Evolutionary conservation across 2,329 filamentous ascomycete genomes (phyloP).

Genomic region (Ophiosphaerella korrae): DNA sequence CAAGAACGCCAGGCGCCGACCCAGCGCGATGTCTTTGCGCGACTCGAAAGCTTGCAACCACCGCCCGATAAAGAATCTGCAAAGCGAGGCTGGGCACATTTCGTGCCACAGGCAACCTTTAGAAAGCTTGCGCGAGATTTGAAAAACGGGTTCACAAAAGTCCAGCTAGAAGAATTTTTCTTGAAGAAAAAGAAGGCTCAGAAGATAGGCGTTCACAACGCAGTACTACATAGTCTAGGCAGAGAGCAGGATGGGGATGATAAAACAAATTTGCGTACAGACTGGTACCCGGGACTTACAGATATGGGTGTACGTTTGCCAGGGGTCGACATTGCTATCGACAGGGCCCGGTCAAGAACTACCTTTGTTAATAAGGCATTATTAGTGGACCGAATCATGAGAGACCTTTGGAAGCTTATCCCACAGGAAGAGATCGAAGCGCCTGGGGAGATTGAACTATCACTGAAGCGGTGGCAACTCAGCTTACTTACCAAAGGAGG

Average conservation of each 20-base stretch:
- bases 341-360: neutral
- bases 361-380: constrained; percentile 32
- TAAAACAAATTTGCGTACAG: constrained; percentile 26
- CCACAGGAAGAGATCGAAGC: constrained; percentile 45
- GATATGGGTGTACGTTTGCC: constrained; percentile 31
- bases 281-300: constrained; percentile 41
- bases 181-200: constrained; percentile 30
- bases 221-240: constrained; percentile 24
- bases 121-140: constrained; percentile 30
- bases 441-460: constrained; percentile 43
- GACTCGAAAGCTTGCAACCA: constrained; percentile 40
- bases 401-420: constrained; percentile 38
- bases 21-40: constrained; percentile 37
- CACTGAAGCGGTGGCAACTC: constrained; percentile 41
- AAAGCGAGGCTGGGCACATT: constrained; percentile 24
- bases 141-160: constrained; percentile 31
- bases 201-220: constrained; percentile 15
- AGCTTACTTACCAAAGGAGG: constrained; percentile 35
- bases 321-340: constrained; percentile 16
- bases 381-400: constrained; percentile 42
- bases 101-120: constrained; percentile 34
- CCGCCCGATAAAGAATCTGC: constrained; percentile 17
- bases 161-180: constrained; percentile 41
- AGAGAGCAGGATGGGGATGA: constrained; percentile 17
- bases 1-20: constrained; percentile 25